Percentiles rank a stretch among this genome's conserved stretches.
Conservation (phyloP, 2,329 filamentous ascomycete genomes). For the Aspergillus amoenus region DNA sequence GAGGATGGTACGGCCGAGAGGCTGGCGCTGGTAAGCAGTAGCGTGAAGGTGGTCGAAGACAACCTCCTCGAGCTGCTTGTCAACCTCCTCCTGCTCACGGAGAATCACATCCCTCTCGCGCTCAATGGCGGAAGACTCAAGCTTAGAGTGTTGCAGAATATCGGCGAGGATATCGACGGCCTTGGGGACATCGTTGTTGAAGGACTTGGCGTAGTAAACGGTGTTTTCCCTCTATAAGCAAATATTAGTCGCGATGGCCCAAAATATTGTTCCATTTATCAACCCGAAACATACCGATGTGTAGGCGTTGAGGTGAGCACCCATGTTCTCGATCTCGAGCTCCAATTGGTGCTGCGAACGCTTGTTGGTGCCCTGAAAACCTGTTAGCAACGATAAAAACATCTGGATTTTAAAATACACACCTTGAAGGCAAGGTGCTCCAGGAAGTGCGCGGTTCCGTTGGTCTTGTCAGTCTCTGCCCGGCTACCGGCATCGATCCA, state of each 20-base stretch:
- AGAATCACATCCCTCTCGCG: constrained; percentile 98
- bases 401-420: constrained; percentile 25
- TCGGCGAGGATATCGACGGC: constrained; percentile 98
- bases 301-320: constrained; percentile 98
- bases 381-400: constrained; percentile 12
- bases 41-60: constrained; percentile 99
- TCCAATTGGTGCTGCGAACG: constrained; percentile 96
- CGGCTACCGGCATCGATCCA: constrained; percentile 99
- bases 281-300: constrained; percentile 73
- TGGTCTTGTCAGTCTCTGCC: constrained; percentile 97
- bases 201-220: constrained; percentile 99
- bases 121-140: constrained; percentile 89
- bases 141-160: constrained; percentile 98
- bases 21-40: constrained; percentile 94
- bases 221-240: constrained; percentile 90
- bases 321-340: constrained; percentile 99
- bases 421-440: constrained; percentile 99
- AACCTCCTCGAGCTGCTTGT: constrained; percentile 99
- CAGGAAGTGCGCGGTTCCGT: constrained; percentile 98
- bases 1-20: constrained; percentile 94
- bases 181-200: constrained; percentile 95
- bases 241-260: constrained; percentile 23
- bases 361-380: constrained; percentile 74
- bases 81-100: constrained; percentile 97
- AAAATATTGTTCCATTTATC: constrained; percentile 13